Evolutionary conservation across 1,284 basidiomycete species (phyloP).

Genomic region (Xerocomus cyaneibrunnescens): DNA sequence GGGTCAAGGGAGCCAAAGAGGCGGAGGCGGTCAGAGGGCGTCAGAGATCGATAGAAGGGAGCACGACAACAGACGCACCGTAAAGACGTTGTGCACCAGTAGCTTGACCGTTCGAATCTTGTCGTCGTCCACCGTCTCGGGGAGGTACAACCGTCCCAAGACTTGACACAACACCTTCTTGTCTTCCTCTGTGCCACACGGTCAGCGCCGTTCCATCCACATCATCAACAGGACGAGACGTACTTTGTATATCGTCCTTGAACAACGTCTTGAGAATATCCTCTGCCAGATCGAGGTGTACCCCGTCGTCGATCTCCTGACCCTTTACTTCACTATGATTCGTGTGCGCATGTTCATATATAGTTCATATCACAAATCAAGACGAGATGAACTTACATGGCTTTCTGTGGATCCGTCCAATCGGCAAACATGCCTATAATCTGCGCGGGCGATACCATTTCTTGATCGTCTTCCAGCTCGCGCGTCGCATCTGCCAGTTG

Average conservation of each 20-base stretch:
- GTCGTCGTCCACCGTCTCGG: conserved; percentile 66
- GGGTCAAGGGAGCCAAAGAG: no score
- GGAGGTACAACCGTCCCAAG: conserved; percentile 76
- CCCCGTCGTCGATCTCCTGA: conserved; percentile 44
- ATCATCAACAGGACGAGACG: conserved; percentile 8
- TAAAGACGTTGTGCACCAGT: conserved; percentile 58
- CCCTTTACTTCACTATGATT: conserved; percentile 41
- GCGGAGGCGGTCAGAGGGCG: background rate
- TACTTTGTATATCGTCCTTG: conserved; percentile 46
- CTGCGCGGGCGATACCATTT: conserved; percentile 80
- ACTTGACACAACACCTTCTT: conserved; percentile 82
- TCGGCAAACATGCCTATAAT: conserved; percentile 86
- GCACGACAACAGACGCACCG: conserved; percentile 43
- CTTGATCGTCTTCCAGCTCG: conserved; percentile 73
- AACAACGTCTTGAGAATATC: conserved; percentile 71
- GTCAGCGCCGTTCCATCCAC: background rate
- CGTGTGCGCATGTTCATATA: conserved; percentile 5
- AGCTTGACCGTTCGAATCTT: conserved; percentile 66
- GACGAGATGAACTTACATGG: conserved; percentile 46
- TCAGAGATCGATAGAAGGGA: no score
- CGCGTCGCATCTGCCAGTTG: conserved; percentile 69
- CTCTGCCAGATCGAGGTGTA: conserved; percentile 80
- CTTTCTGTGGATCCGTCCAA: conserved; percentile 91
- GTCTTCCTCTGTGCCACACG: conserved; percentile 58
- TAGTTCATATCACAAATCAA: no score